These are phyloP conservation scores for Kwoniella mangroviensis DNA, from an alignment of 768 basidiomycete genomes.

Conservation along the genomic window DNA sequence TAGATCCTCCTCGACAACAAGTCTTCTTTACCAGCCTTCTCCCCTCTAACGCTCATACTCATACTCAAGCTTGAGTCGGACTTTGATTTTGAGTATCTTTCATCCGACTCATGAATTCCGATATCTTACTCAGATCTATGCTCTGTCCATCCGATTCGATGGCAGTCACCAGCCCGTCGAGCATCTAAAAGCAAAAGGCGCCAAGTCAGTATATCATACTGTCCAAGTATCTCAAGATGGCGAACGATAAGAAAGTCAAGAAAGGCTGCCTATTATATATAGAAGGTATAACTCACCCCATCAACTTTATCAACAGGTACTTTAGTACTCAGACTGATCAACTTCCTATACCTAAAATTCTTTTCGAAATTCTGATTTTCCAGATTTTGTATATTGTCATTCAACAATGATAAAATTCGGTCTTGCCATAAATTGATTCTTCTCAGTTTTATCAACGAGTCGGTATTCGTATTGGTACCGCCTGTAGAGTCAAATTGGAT, in stretches of 20 bases:
- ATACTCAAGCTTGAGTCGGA: not conserved
- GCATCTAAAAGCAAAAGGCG: too few relatives aligned
- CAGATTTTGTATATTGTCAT: constrained; percentile 69
- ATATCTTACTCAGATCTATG: constrained; percentile 43
- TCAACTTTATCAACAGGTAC: constrained; percentile 87
- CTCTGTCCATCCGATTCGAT: constrained; percentile 51
- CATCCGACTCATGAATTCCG: constrained; percentile 47
- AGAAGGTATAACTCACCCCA: constrained; percentile 65
- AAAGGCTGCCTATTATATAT: too few relatives aligned
- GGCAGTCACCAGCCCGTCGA: constrained; percentile 51
- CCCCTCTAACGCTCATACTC: not conserved
- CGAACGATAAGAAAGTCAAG: too few relatives aligned
- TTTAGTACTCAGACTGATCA: constrained; percentile 85
- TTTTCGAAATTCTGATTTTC: constrained; percentile 84
- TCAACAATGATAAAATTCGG: constrained; percentile 75
- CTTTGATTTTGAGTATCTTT: constrained; percentile 28
- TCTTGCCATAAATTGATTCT: constrained; percentile 82
- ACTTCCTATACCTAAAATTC: constrained; percentile 87
- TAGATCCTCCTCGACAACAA: not conserved
- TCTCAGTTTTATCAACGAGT: constrained; percentile 71
- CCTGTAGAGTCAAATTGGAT: not conserved
- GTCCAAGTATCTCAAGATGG: too few relatives aligned
- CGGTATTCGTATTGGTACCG: constrained; percentile 62
- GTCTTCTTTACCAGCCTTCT: too few relatives aligned
- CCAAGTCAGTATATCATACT: too few relatives aligned